Evolutionary conservation across 2,329 filamentous ascomycete genomes (phyloP).

Genomic region (Ilyonectria mors-panacis): DNA sequence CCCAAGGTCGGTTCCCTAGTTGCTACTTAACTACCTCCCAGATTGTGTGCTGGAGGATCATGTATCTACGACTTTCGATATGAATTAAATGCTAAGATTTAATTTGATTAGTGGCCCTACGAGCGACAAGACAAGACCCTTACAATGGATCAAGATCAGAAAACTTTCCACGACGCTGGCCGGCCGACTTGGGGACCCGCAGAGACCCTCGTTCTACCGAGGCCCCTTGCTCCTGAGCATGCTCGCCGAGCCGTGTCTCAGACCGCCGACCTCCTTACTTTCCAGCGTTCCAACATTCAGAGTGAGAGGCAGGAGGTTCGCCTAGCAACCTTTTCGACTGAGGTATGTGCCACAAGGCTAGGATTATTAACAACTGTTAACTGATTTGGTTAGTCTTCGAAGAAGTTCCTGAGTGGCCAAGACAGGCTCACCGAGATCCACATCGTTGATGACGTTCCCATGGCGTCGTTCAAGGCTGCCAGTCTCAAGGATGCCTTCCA

Average conservation of each 20-base stretch:
- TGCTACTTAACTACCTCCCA: slow-evolving; percentile 53
- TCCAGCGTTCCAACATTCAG: slow-evolving; percentile 65
- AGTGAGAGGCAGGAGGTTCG: slow-evolving; percentile 76
- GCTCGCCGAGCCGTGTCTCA: slow-evolving; percentile 47
- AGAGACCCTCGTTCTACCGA: slow-evolving; percentile 77
- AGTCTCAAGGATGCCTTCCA: slow-evolving; percentile 58
- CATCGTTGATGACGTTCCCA: slow-evolving; percentile 71
- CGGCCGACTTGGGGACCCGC: slow-evolving; percentile 86
- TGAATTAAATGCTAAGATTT: slow-evolving; percentile 63
- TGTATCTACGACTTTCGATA: slow-evolving; percentile 53
- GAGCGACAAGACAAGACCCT: slow-evolving; percentile 82
- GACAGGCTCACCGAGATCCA: slow-evolving; percentile 69
- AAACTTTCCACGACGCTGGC: slow-evolving; percentile 79
- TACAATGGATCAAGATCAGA: slow-evolving; percentile 74
- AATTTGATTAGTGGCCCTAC: slow-evolving; percentile 83
- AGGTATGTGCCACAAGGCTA: slow-evolving; percentile 54
- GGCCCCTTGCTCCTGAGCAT: slow-evolving; percentile 58
- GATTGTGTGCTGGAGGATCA: slow-evolving; percentile 44
- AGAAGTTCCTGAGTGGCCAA: slow-evolving; percentile 69
- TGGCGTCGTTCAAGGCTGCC: slow-evolving; percentile 62
- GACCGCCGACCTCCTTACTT: slow-evolving; percentile 50
- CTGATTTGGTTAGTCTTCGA: slow-evolving; percentile 63
- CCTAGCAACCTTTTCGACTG: slow-evolving; percentile 74
- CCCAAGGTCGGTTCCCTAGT: slow-evolving; percentile 85
- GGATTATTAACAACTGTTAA: slow-evolving; percentile 24